Conservation (phyloP, 257 asterid genomes). For the Nicotiana otophora region DNA sequence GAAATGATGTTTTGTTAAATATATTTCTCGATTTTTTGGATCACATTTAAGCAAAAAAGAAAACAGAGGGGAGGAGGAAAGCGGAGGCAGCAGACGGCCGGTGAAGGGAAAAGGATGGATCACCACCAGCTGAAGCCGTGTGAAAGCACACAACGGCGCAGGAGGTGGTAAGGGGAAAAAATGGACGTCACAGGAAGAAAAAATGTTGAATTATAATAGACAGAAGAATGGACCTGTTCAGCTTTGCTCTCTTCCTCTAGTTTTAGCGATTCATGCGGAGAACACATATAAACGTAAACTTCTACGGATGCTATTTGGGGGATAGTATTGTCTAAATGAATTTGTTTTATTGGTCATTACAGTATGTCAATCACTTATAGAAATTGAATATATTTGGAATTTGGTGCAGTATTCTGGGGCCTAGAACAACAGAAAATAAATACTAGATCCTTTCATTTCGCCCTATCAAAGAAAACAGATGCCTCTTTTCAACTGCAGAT, state of each 20-base stretch:
- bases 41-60: not conserved
- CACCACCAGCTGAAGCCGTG: conserved; percentile 10
- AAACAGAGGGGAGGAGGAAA: not conserved
- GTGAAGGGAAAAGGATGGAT: not conserved
- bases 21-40: not conserved
- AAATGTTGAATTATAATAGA: conserved; percentile 25
- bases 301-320: not conserved
- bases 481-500: not conserved
- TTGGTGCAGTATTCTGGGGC: not conserved
- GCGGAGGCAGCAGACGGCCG: not conserved
- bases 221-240: conserved; percentile 31
- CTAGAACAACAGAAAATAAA: not conserved
- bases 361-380: not conserved
- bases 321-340: too few species aligned
- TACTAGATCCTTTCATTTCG: not conserved
- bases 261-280: conserved; percentile 30
- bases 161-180: conserved; percentile 26
- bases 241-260: conserved; percentile 46
- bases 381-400: not conserved
- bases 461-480: not conserved
- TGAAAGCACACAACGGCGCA: conserved; percentile 31
- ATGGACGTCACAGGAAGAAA: not conserved
- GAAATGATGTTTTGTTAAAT: not conserved
- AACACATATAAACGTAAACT: not conserved
- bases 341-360: not conserved